Conservation (phyloP, 371 early-diverging fungal genomes). For the Umbelopsis sp. region DNA sequence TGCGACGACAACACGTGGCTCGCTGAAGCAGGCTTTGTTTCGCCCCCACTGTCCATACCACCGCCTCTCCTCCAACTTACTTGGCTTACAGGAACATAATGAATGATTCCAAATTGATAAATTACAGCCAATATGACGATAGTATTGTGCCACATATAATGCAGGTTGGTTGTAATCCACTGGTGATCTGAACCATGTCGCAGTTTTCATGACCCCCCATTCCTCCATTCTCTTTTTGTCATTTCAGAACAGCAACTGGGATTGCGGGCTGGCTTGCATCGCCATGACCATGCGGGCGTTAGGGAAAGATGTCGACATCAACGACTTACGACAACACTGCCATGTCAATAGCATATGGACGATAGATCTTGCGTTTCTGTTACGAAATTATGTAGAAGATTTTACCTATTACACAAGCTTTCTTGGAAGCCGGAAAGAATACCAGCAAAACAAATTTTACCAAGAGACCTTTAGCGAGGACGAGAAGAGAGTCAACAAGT, state of each 20-base stretch:
- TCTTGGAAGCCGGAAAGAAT: conserved; percentile 78
- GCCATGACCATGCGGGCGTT: conserved; percentile 75
- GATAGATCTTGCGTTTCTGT: conserved; percentile 80
- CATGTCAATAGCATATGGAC: conserved; percentile 84
- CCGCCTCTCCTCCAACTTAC: conserved; percentile 13
- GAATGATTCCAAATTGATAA: conserved; percentile 19
- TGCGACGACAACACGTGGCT: conserved; percentile 15
- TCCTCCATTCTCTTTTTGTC: not conserved
- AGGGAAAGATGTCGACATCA: conserved; percentile 44
- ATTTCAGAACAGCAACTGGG: conserved; percentile 63
- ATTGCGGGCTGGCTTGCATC: conserved; percentile 87
- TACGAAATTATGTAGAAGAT: conserved; percentile 71
- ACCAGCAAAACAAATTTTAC: conserved; percentile 73
- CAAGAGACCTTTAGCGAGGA: conserved; percentile 71
- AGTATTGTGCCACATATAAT: conserved; percentile 25
- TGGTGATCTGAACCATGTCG: not conserved
- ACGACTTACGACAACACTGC: conserved; percentile 47
- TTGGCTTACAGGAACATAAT: conserved; percentile 5
- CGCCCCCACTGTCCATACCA: conserved; percentile 4
- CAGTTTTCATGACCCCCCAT: not conserved
- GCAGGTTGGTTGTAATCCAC: conserved; percentile 18
- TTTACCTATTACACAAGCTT: conserved; percentile 89
- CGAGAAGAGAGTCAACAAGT: conserved; percentile 69
- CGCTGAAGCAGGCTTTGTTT: not conserved
- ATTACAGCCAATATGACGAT: conserved; percentile 20